These are phyloP conservation scores for Luffa aegyptiaca DNA, from an alignment of 306 rosid species.

Conservation along the genomic window DNA sequence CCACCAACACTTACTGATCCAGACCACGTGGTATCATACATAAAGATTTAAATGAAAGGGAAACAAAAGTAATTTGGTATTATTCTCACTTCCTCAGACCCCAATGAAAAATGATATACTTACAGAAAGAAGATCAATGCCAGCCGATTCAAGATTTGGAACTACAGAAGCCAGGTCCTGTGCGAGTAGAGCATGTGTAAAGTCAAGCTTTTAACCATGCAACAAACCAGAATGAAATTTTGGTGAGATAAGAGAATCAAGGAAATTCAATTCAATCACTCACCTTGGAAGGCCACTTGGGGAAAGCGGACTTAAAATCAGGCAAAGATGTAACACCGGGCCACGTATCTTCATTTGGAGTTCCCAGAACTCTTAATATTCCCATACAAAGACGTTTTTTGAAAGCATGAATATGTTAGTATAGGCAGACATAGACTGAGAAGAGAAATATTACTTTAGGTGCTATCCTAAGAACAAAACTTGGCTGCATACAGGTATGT, in stretches of 20 bases:
- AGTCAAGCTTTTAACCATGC: neutral
- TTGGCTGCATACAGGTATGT: no score
- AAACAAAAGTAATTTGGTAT: neutral
- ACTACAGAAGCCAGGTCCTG: constrained; percentile 76
- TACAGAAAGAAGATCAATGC: constrained; percentile 85
- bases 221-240: neutral
- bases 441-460: neutral
- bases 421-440: neutral
- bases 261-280: constrained; percentile 25
- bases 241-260: neutral
- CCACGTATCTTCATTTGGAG: constrained; percentile 94
- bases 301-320: constrained; percentile 89
- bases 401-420: constrained; percentile 6
- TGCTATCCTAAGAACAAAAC: neutral
- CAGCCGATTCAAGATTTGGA: constrained; percentile 77
- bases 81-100: neutral
- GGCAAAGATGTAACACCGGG: constrained; percentile 97
- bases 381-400: neutral
- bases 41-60: neutral
- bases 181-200: constrained; percentile 8
- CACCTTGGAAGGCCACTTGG: constrained; percentile 89
- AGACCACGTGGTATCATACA: neutral
- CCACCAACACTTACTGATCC: neutral
- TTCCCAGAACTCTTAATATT: constrained; percentile 72
- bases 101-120: constrained; percentile 21